A percentile compares a stretch with the other conserved stretches of the same genome.
phyloP scores from a whole-genome alignment of 805 yeast genomes.

The Saccharomycodes ludwigii region DNA sequence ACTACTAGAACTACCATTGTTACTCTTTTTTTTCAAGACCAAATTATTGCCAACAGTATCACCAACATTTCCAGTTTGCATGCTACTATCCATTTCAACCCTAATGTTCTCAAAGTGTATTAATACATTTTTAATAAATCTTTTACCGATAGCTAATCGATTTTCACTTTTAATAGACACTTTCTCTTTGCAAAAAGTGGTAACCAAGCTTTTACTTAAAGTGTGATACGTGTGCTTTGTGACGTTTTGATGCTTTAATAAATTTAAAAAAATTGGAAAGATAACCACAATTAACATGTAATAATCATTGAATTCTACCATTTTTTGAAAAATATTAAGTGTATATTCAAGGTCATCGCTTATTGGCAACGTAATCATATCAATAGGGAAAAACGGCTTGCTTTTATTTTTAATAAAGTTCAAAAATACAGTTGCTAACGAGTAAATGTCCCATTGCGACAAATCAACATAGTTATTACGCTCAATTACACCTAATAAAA shows the following conservation, averaged over 20 bases:
- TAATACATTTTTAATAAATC: conserved; percentile 41
- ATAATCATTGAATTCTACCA: conserved; percentile 23
- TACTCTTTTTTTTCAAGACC: too few species aligned
- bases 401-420: conserved; percentile 41
- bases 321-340: conserved; percentile 21
- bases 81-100: too few species aligned
- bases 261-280: conserved; percentile 33
- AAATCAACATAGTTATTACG: conserved; percentile 47
- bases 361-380: conserved; percentile 39
- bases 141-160: conserved; percentile 35
- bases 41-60: too few species aligned
- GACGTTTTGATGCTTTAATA: conserved; percentile 23
- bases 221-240: conserved; percentile 31
- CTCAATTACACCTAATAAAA: conserved; percentile 36
- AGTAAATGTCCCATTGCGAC: conserved; percentile 50
- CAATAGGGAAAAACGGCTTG: conserved; percentile 39
- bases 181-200: conserved; percentile 44
- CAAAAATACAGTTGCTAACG: conserved; percentile 29
- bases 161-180: conserved; percentile 32
- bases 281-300: conserved; percentile 27
- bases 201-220: conserved; percentile 34
- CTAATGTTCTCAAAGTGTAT: conserved; percentile 37
- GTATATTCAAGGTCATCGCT: conserved; percentile 37
- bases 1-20: too few species aligned
- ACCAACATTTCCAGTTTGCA: too few species aligned